Evolutionary conservation across 352 stramenopile genomes (phyloP).

Genomic region (Plasmopara halstedii): DNA sequence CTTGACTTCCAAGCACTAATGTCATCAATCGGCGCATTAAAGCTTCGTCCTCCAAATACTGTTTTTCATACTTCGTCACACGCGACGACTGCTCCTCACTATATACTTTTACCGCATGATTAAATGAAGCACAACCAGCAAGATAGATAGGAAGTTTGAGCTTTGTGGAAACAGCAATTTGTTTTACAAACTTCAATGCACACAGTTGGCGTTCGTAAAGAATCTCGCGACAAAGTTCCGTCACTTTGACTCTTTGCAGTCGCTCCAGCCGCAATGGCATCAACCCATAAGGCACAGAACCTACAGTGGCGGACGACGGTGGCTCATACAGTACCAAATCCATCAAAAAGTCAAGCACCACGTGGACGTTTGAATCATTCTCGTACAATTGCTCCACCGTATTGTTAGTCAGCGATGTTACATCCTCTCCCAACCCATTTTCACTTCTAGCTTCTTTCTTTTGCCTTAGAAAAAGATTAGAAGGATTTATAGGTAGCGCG

Average conservation of each 20-base stretch:
- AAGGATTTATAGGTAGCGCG: constrained; percentile 31
- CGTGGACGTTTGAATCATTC: constrained; percentile 23
- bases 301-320: constrained; percentile 5
- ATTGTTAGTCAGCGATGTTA: background rate
- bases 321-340: constrained; percentile 57
- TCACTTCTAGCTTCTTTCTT: background rate
- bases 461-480: constrained; percentile 8
- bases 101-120: constrained; percentile 63
- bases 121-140: constrained; percentile 45
- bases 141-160: constrained; percentile 47
- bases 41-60: constrained; percentile 33
- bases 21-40: constrained; percentile 35
- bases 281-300: constrained; percentile 29
- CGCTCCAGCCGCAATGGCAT: constrained; percentile 41
- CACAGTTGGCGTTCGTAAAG: constrained; percentile 59
- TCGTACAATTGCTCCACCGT: constrained; percentile 2
- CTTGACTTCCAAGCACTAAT: constrained; percentile 57
- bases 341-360: constrained; percentile 63
- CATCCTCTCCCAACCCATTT: background rate
- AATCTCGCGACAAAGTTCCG: constrained; percentile 30
- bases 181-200: constrained; percentile 55
- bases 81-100: constrained; percentile 58
- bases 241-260: constrained; percentile 36
- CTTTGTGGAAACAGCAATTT: constrained; percentile 27
- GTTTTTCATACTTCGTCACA: constrained; percentile 51